Conservation (phyloP, 202 grass and related monocot species). For the Saccharum hybrid region DNA sequence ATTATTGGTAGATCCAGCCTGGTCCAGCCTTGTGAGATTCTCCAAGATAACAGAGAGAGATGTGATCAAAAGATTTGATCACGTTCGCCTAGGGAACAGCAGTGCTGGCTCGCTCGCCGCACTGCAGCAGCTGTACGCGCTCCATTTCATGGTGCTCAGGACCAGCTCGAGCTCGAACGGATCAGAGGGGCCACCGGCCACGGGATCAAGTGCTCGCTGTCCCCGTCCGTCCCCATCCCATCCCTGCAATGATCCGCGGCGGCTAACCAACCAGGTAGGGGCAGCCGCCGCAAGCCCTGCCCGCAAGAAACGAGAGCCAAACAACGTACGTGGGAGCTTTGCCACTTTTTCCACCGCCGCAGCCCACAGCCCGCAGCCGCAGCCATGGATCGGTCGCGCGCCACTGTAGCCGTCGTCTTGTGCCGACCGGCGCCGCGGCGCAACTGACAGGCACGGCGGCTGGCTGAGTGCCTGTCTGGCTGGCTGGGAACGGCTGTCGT, state of each 20-base stretch:
- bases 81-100: slow-evolving; percentile 16
- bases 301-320: slow-evolving; percentile 11
- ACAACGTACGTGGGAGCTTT: slow-evolving; percentile 32
- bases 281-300: neutral
- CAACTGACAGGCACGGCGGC: neutral
- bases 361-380: no score
- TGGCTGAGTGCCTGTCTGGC: no score
- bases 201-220: neutral
- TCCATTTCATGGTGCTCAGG: neutral
- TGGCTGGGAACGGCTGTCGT: neutral
- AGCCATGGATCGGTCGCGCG: neutral
- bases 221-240: neutral
- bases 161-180: neutral
- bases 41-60: neutral
- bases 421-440: neutral
- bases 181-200: neutral
- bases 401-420: slow-evolving; percentile 6
- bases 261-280: neutral
- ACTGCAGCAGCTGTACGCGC: neutral
- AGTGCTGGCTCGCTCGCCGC: neutral
- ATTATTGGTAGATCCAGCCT: slow-evolving; percentile 36
- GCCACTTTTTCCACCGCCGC: slow-evolving; percentile 21
- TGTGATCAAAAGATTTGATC: neutral
- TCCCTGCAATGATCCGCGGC: neutral
- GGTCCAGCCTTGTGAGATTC: slow-evolving; percentile 39